A percentile compares a stretch with the other conserved stretches of the same genome.
phyloP scores from a whole-genome alignment of 2,329 filamentous ascomycete genomes.

The Xylariaceae sp. region DNA sequence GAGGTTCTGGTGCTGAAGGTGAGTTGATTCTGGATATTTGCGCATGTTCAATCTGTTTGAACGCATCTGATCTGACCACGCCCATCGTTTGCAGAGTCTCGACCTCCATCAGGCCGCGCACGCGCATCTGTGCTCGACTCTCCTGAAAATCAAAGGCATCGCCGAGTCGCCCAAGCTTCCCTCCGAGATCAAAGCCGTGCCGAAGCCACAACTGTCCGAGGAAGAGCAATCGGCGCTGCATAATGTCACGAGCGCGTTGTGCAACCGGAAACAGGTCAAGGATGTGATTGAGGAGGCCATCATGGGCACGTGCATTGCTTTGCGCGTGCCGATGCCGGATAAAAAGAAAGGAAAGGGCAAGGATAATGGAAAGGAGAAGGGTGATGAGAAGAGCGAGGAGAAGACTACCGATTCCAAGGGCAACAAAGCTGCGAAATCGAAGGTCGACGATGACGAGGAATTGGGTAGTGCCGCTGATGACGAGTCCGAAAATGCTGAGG shows the following conservation, averaged over 20 bases:
- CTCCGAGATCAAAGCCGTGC: conserved; percentile 42
- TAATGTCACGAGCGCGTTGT: conserved; percentile 56
- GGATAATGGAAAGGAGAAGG: conserved; percentile 31
- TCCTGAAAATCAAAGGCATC: conserved; percentile 50
- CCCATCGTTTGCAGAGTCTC: conserved; percentile 39
- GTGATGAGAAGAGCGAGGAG: conserved; percentile 31
- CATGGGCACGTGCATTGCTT: conserved; percentile 42
- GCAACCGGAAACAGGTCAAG: conserved; percentile 47
- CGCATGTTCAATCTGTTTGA: not conserved
- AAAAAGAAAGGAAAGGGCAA: conserved; percentile 34
- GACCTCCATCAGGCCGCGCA: conserved; percentile 54
- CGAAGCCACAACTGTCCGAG: conserved; percentile 47
- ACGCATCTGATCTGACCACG: conserved; percentile 1
- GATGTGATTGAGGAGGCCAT: conserved; percentile 46
- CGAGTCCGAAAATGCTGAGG: conserved; percentile 23
- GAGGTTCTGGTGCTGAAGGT: conserved; percentile 55
- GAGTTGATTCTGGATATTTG: conserved; percentile 18
- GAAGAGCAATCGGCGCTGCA: conserved; percentile 49
- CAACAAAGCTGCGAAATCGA: conserved; percentile 14
- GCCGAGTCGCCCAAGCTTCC: conserved; percentile 48
- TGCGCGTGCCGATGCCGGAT: conserved; percentile 46
- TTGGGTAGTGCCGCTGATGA: conserved; percentile 17
- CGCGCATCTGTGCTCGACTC: conserved; percentile 50
- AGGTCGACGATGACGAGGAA: conserved; percentile 21
- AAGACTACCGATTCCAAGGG: conserved; percentile 19